A percentile compares a stretch with the other conserved stretches of the same genome.
phyloP scores from a whole-genome alignment of 73 alveolate genomes.

The Symbiodinium natans region DNA sequence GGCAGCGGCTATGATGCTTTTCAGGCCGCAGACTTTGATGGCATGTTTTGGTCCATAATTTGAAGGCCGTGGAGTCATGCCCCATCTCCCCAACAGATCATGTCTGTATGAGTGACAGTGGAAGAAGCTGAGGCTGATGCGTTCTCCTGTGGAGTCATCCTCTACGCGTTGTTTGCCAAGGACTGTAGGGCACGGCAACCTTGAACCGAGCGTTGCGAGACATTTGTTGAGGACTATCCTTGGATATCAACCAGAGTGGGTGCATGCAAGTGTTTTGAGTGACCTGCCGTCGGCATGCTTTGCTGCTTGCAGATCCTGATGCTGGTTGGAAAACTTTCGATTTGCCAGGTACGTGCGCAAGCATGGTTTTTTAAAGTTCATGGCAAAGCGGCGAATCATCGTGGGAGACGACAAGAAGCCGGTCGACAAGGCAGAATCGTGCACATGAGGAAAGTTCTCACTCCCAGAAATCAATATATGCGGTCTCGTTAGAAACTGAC shows the following conservation, averaged over 20 bases:
- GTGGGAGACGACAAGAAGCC: slow-evolving; percentile 86
- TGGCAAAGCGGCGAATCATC: slow-evolving; percentile 80
- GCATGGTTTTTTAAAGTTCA: slow-evolving; percentile 61
- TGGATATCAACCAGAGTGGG: slow-evolving; percentile 88
- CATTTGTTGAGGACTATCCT: slow-evolving; percentile 59
- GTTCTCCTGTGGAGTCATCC: slow-evolving; percentile 83
- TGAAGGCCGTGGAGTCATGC: not conserved
- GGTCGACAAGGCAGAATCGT: slow-evolving; percentile 37
- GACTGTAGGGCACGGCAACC: not conserved
- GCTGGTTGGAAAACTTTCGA: not conserved
- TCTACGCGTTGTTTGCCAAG: slow-evolving; percentile 91
- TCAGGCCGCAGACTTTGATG: slow-evolving; percentile 9
- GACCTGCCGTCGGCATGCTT: not conserved
- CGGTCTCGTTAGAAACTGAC: too few species aligned
- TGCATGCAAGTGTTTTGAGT: slow-evolving; percentile 93
- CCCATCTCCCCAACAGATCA: not conserved
- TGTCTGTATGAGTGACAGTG: not conserved
- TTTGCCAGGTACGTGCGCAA: slow-evolving; percentile 71
- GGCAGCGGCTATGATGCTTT: slow-evolving; percentile 85
- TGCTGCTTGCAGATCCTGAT: not conserved
- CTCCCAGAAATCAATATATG: too few species aligned
- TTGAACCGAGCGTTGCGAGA: not conserved
- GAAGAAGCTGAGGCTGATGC: slow-evolving; percentile 54
- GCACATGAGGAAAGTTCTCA: too few species aligned
- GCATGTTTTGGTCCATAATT: not conserved